phyloP scores from a whole-genome alignment of 108 stramenopile species.

The Nannochloropsis gaditana region DNA sequence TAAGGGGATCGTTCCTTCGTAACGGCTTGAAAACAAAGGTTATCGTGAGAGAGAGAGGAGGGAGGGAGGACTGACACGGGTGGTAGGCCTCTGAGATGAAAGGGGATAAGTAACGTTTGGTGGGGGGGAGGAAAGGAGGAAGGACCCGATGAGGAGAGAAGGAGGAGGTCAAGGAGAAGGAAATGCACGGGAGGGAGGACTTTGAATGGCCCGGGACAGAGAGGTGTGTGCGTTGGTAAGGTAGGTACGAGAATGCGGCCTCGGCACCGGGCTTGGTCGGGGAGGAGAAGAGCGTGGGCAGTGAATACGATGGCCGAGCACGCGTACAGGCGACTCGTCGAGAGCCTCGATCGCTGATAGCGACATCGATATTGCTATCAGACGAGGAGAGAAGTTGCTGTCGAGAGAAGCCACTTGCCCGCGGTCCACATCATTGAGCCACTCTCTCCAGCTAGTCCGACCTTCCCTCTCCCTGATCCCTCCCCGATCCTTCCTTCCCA shows the following conservation, averaged over 20 bases:
- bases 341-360: too few relatives aligned
- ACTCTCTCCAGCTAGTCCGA: not conserved
- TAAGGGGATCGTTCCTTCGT: too few relatives aligned
- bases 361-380: too few relatives aligned
- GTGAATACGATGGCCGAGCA: conserved; percentile 54
- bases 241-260: not conserved
- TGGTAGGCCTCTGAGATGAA: not conserved
- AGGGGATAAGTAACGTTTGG: not conserved
- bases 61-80: not conserved
- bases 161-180: not conserved
- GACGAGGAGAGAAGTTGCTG: too few relatives aligned
- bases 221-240: not conserved
- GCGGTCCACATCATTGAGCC: too few relatives aligned
- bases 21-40: too few relatives aligned
- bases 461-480: not conserved
- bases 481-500: not conserved
- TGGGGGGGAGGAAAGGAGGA: not conserved
- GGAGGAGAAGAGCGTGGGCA: not conserved
- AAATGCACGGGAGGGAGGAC: not conserved
- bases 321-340: not conserved
- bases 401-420: too few relatives aligned
- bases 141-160: not conserved
- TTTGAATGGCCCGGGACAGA: not conserved
- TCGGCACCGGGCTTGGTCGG: not conserved
- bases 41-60: not conserved